phyloP scores from a whole-genome alignment of 148 eudicot genomes.

The Amaranthus hypochondriacus region DNA sequence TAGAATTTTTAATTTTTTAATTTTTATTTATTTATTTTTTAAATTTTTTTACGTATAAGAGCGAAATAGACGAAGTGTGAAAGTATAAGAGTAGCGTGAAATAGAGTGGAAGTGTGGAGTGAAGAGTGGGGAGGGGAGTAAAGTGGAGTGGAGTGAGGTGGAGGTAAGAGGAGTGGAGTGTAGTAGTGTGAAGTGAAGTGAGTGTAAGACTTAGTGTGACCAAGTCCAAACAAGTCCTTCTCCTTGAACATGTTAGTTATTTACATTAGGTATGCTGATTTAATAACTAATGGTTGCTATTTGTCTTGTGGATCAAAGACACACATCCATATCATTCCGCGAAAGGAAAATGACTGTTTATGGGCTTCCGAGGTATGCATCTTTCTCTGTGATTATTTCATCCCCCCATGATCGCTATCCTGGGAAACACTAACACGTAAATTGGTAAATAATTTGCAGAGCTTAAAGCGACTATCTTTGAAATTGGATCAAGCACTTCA shows the following conservation, averaged over 20 bases:
- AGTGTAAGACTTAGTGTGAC: too few species aligned
- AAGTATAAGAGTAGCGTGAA: too few species aligned
- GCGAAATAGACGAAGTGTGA: too few species aligned
- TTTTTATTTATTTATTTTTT: too few species aligned
- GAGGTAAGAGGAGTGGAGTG: too few species aligned
- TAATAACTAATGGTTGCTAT: conserved; percentile 7
- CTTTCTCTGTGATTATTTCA: conserved; percentile 1
- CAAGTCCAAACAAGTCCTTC: too few species aligned
- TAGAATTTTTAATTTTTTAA: too few species aligned
- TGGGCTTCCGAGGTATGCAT: conserved; percentile 85
- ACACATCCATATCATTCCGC: conserved; percentile 90
- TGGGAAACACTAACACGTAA: background rate
- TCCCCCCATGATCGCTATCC: background rate
- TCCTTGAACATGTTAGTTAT: background rate
- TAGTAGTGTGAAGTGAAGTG: too few species aligned
- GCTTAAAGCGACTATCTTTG: conserved; percentile 55
- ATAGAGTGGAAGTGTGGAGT: too few species aligned
- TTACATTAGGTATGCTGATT: background rate
- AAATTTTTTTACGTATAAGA: too few species aligned
- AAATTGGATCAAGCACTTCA: conserved; percentile 54
- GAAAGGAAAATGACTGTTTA: conserved; percentile 69
- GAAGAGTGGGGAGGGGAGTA: too few species aligned
- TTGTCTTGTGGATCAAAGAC: conserved; percentile 39
- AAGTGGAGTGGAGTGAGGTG: too few species aligned
- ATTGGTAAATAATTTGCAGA: conserved; percentile 36